Evolutionary conservation across 2,329 filamentous ascomycete genomes (phyloP).

Genomic region (Thelonectria rubi): DNA sequence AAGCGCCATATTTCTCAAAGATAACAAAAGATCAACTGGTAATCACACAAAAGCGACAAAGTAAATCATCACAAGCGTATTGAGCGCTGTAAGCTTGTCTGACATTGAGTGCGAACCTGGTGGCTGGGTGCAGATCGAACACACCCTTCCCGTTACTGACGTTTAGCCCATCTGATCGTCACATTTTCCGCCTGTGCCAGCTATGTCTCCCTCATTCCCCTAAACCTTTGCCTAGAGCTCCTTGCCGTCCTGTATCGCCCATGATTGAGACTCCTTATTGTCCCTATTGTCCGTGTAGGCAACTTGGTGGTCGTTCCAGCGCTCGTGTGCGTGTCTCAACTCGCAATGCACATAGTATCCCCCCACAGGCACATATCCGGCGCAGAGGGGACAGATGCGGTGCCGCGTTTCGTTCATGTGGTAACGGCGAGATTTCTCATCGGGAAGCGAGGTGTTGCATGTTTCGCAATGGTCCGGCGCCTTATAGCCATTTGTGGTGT

Average conservation of each 20-base stretch:
- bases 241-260: neutral
- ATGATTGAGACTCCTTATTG: slow-evolving; percentile 3
- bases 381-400: slow-evolving; percentile 5
- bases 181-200: no score
- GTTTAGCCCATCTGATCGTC: no score
- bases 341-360: slow-evolving; percentile 7
- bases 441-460: slow-evolving; percentile 7
- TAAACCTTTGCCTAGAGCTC: no score
- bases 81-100: no score
- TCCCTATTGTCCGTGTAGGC: neutral
- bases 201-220: no score
- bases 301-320: slow-evolving; percentile 15
- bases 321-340: slow-evolving; percentile 3
- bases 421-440: neutral
- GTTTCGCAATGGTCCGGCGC: slow-evolving; percentile 15
- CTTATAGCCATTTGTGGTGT: slow-evolving; percentile 61
- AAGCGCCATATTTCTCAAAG: no score
- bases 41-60: no score
- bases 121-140: no score
- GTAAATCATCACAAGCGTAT: no score
- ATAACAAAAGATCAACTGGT: no score
- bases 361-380: slow-evolving; percentile 8
- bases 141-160: no score
- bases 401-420: slow-evolving; percentile 15
- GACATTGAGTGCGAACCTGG: no score